Evolutionary conservation across 352 stramenopile species (phyloP).

Genomic region (Pythium folliculosum): DNA sequence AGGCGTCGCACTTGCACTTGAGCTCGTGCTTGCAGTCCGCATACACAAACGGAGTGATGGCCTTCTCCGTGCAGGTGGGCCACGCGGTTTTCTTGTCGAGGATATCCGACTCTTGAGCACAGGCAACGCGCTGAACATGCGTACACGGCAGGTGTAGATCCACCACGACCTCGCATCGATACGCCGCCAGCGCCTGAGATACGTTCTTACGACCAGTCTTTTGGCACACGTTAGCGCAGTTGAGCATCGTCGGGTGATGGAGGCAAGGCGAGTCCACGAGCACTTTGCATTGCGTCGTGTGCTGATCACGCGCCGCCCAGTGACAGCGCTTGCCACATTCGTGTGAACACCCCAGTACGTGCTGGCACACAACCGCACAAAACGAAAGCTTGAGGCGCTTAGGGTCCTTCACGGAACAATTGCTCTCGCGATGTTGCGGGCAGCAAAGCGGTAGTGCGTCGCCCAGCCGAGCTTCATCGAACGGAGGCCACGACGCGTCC

Average conservation of each 20-base stretch:
- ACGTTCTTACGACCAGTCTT: conserved; percentile 31
- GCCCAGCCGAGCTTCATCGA: conserved; percentile 50
- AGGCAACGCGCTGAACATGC: conserved; percentile 57
- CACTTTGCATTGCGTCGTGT: conserved; percentile 63
- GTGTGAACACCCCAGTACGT: conserved; percentile 65
- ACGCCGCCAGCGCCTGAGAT: conserved; percentile 43
- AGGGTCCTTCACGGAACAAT: conserved; percentile 25
- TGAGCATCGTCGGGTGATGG: conserved; percentile 49
- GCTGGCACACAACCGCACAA: conserved; percentile 68
- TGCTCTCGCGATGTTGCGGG: conserved; percentile 56
- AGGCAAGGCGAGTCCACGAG: conserved; percentile 66
- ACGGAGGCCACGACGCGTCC: conserved; percentile 37
- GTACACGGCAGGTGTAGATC: conserved; percentile 63
- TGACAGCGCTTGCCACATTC: conserved; percentile 71
- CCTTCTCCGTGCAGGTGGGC: conserved; percentile 57
- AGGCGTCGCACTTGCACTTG: conserved; percentile 67
- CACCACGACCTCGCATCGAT: conserved; percentile 58
- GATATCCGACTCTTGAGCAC: conserved; percentile 49
- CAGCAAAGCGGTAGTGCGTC: conserved; percentile 75
- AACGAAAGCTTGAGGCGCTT: conserved; percentile 60
- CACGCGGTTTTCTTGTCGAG: conserved; percentile 33
- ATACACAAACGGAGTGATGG: conserved; percentile 69
- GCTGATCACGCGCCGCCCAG: conserved; percentile 50
- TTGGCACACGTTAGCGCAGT: conserved; percentile 54
- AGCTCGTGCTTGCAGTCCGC: conserved; percentile 67